A percentile compares a stretch with the other conserved stretches of the same genome.
These are phyloP conservation scores for Pseudozyma tsukubaensis DNA, from an alignment of 1,284 basidiomycete species.

Conservation along the genomic window DNA sequence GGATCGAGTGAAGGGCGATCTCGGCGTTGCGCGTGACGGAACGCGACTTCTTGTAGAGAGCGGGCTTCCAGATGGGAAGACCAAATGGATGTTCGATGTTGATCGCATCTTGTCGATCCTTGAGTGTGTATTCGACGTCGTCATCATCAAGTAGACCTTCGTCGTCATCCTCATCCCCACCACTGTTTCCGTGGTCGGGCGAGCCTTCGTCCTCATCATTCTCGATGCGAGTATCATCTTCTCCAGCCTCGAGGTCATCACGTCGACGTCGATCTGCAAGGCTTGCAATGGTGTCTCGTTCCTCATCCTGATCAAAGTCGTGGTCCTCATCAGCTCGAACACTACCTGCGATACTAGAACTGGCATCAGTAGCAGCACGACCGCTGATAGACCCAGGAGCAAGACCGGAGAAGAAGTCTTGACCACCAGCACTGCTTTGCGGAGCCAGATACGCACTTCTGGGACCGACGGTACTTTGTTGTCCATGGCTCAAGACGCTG, in stretches of 20 bases:
- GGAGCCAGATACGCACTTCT: conserved; percentile 26
- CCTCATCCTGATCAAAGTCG: conserved; percentile 47
- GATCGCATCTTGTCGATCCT: conserved; percentile 93
- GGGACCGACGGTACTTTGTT: conserved; percentile 41
- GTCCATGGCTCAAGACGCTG: conserved; percentile 40
- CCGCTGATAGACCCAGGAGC: conserved; percentile 25
- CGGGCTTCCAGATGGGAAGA: conserved; percentile 99
- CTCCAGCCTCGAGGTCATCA: conserved; percentile 23
- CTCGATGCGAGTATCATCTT: conserved; percentile 14
- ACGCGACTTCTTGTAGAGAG: conserved; percentile 96
- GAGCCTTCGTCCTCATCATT: conserved; percentile 27
- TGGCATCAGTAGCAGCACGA: conserved; percentile 30
- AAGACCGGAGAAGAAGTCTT: conserved; percentile 48
- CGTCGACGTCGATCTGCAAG: conserved; percentile 42
- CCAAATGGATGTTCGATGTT: conserved; percentile 99
- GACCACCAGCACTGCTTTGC: conserved; percentile 4
- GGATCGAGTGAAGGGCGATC: conserved; percentile 88
- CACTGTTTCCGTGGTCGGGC: conserved; percentile 25
- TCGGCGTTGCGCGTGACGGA: conserved; percentile 97
- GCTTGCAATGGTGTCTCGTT: conserved; percentile 56
- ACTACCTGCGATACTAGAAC: conserved; percentile 52
- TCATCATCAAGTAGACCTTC: conserved; percentile 48
- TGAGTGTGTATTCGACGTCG: conserved; percentile 89
- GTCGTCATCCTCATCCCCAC: conserved; percentile 28
- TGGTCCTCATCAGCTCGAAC: conserved; percentile 17